Evolutionary conservation across 2,329 filamentous ascomycete species (phyloP).

Genomic region (Alternaria hordeiaustralica): DNA sequence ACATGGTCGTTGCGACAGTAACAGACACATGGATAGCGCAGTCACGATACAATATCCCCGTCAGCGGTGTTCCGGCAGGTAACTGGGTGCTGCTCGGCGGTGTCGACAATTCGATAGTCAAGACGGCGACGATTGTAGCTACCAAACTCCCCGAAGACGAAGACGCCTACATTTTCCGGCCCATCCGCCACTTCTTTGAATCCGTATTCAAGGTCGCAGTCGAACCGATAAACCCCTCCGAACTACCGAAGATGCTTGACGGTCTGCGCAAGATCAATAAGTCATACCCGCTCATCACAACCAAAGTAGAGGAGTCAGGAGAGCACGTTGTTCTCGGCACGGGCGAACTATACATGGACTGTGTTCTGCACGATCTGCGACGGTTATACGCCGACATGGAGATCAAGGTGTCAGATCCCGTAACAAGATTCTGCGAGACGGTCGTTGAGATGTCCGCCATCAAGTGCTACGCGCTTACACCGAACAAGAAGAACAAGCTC

Average conservation of each 20-base stretch:
- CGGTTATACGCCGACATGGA: conserved; percentile 98
- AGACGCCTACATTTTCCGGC: conserved; percentile 93
- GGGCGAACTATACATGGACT: conserved; percentile 99
- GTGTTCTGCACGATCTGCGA: conserved; percentile 91
- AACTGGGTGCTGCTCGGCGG: conserved; percentile 92
- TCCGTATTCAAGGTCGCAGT: conserved; percentile 98
- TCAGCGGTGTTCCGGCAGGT: conserved; percentile 89
- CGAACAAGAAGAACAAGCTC: conserved; percentile 99
- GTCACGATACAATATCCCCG: conserved; percentile 89
- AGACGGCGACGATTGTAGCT: conserved; percentile 89
- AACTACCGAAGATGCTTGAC: conserved; percentile 98
- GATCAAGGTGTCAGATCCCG: conserved; percentile 96
- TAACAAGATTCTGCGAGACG: conserved; percentile 97
- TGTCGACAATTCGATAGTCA: conserved; percentile 97
- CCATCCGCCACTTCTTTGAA: conserved; percentile 92
- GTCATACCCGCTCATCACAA: conserved; percentile 92
- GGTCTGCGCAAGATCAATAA: conserved; percentile 97
- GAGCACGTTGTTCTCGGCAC: conserved; percentile 96
- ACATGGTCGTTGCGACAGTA: conserved; percentile 89
- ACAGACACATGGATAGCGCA: conserved; percentile 88
- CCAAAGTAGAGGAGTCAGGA: conserved; percentile 96
- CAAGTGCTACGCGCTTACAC: conserved; percentile 96
- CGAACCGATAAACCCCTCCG: conserved; percentile 96
- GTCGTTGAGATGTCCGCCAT: conserved; percentile 97
- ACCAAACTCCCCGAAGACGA: conserved; percentile 83